Evolutionary conservation across 352 stramenopile genomes (phyloP), one percentile per base, ranked within the genome.

Genomic region (Globisporangium orthogonon): DNA sequence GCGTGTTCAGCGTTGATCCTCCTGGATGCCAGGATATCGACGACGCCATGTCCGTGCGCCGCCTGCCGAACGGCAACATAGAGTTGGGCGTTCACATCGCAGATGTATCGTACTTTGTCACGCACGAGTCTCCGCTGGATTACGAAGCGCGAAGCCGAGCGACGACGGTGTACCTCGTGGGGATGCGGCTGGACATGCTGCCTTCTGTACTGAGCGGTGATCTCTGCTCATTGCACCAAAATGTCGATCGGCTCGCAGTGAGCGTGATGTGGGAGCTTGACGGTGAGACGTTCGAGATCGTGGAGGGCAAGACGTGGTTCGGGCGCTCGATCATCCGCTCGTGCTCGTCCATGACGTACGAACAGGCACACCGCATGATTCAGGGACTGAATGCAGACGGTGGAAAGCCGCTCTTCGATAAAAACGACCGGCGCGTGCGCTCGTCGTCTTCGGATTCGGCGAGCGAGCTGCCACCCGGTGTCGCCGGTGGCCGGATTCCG

Each of bases 41-140:
- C 59, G 88, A 97, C 63, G 85, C 88, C 43, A 94, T 96, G 83
- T 93, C 87, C 14, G 83, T 95, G 40, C 77, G 73, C 11, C 56
- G 59, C 0, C 67, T 96, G 35, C 60, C 78, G 3, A 94, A 95
- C 50, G 87, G 86, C 9, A 89, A 91, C 58, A 54, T 95, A 17
- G 87, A 98, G 58, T 76, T 98, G 4, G 97, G 96, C 3, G 96
- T 99, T 5, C 97, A 99, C 63, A 99, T 99, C 70, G 97, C 97
- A 0, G 97, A 99, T 70, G 97, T 99, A 2, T 98, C 96, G 43
- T 96, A 99, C 71, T 99, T 99, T 65, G 97, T 99, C 4, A 63
- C 91, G 41, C 83, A 97, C 52, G 95, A 86, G n/a, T 98, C 86
- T 28, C 81, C 96, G 1, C 87, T 99, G 23, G 97, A 99, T 71